phyloP scores from a whole-genome alignment of 352 stramenopile genomes.

The Ophiocytium majus region DNA sequence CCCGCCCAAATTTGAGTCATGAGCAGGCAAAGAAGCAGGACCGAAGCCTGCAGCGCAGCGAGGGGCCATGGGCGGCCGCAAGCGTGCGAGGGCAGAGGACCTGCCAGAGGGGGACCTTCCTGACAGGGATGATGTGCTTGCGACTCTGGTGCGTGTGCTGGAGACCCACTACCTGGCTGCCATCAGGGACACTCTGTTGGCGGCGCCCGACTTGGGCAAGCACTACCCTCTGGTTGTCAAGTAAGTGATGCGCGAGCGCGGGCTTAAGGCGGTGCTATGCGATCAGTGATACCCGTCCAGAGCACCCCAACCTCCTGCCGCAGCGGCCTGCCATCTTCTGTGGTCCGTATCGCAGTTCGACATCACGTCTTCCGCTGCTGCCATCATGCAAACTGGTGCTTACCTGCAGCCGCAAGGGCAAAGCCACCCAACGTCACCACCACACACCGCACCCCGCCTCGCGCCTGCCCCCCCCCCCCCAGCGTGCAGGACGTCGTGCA shows the following conservation, averaged over 20 bases:
- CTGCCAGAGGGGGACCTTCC: neutral
- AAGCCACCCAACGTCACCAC: neutral
- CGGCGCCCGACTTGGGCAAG: slow-evolving; percentile 29
- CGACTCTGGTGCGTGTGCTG: slow-evolving; percentile 38
- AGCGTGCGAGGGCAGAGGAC: too few species aligned
- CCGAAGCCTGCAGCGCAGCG: too few species aligned
- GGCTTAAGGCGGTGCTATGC: neutral
- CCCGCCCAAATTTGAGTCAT: too few species aligned
- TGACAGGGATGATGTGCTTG: slow-evolving; percentile 36
- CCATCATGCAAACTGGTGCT: neutral
- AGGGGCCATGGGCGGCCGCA: too few species aligned
- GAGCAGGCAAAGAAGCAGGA: too few species aligned
- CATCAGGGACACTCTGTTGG: slow-evolving; percentile 41
- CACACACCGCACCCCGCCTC: neutral
- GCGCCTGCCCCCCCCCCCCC: neutral
- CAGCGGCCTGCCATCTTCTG: neutral
- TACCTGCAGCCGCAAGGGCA: neutral
- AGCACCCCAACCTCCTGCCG: neutral
- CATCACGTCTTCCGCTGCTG: neutral
- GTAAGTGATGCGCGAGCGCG: slow-evolving; percentile 27
- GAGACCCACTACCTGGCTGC: slow-evolving; percentile 33
- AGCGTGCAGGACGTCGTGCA: slow-evolving; percentile 51
- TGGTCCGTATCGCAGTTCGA: neutral
- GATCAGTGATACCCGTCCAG: neutral
- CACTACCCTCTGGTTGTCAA: slow-evolving; percentile 49